These are phyloP conservation scores for Cladosporium phlei DNA, from an alignment of 2,329 filamentous ascomycete species.

Conservation along the genomic window DNA sequence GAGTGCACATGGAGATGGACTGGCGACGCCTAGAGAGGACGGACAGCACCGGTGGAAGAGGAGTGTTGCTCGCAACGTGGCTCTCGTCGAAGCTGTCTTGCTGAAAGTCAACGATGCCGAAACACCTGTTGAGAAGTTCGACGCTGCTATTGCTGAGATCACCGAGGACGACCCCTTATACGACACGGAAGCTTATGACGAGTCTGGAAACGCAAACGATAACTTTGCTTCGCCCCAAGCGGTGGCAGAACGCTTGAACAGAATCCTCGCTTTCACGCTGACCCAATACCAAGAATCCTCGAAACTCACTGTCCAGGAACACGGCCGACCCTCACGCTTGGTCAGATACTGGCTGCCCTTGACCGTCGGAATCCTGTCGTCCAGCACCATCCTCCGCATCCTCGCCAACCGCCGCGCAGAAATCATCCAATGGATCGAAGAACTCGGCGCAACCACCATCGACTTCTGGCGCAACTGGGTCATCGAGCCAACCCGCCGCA, in stretches of 20 bases:
- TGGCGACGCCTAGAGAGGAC: slow-evolving; percentile 26
- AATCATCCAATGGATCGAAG: slow-evolving; percentile 72
- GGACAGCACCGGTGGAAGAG: slow-evolving; percentile 59
- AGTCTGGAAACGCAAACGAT: slow-evolving; percentile 30
- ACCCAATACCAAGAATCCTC: slow-evolving; percentile 61
- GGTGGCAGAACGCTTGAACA: slow-evolving; percentile 62
- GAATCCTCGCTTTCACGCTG: slow-evolving; percentile 64
- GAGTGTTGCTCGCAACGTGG: slow-evolving; percentile 73
- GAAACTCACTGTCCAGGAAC: slow-evolving; percentile 51
- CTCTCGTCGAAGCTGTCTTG: slow-evolving; percentile 80
- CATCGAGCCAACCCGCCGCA: slow-evolving; percentile 72
- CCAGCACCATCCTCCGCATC: slow-evolving; percentile 78
- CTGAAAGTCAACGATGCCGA: slow-evolving; percentile 64
- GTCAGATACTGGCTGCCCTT: slow-evolving; percentile 87
- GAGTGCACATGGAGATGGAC: slow-evolving; percentile 32
- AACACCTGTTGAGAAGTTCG: slow-evolving; percentile 49
- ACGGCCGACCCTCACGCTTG: slow-evolving; percentile 70
- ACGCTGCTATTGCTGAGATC: slow-evolving; percentile 53
- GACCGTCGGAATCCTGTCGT: slow-evolving; percentile 67
- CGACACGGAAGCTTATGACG: slow-evolving; percentile 36
- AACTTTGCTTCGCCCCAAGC: slow-evolving; percentile 41
- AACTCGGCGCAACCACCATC: slow-evolving; percentile 70
- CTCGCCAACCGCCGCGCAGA: slow-evolving; percentile 69
- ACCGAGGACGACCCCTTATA: slow-evolving; percentile 49
- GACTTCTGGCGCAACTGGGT: slow-evolving; percentile 99